Percentiles rank a stretch among this genome's conserved stretches.
Evolutionary conservation across 2,329 filamentous ascomycete species (phyloP).

Genomic region (Botrytis byssoidea): DNA sequence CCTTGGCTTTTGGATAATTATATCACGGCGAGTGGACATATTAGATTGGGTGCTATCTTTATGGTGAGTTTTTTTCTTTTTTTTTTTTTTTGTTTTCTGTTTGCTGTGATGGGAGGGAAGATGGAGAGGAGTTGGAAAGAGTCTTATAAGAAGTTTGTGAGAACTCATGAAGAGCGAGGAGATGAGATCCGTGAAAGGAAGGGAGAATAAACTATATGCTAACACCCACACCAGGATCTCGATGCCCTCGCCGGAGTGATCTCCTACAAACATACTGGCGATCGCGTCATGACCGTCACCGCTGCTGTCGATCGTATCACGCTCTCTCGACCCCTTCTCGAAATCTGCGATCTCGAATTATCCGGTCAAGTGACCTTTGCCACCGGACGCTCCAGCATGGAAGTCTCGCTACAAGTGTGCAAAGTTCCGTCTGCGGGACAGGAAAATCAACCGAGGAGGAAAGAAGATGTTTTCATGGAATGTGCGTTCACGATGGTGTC

Average conservation of each 20-base stretch:
- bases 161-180: neutral
- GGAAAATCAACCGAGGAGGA: constrained; percentile 49
- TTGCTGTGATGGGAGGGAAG: no score
- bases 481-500: constrained; percentile 75
- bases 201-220: neutral
- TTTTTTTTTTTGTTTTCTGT: no score
- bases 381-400: constrained; percentile 66
- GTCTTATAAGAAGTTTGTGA: neutral
- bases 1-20: constrained; percentile 71
- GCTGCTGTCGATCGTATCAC: constrained; percentile 44
- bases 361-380: constrained; percentile 57
- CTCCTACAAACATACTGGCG: constrained; percentile 66
- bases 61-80: constrained; percentile 45
- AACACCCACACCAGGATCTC: constrained; percentile 48
- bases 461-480: constrained; percentile 65
- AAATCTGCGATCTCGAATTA: constrained; percentile 68
- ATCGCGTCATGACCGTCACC: constrained; percentile 48
- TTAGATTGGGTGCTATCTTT: constrained; percentile 51
- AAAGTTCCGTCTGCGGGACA: constrained; percentile 46
- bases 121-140: neutral
- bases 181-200: neutral
- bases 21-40: constrained; percentile 66
- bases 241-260: constrained; percentile 70
- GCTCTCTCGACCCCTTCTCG: constrained; percentile 60
- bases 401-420: constrained; percentile 66